Percentiles rank a stretch among this genome's conserved stretches.
Evolutionary conservation across 257 asterid genomes (phyloP).

Genomic region (Orobanche coerulescens): DNA sequence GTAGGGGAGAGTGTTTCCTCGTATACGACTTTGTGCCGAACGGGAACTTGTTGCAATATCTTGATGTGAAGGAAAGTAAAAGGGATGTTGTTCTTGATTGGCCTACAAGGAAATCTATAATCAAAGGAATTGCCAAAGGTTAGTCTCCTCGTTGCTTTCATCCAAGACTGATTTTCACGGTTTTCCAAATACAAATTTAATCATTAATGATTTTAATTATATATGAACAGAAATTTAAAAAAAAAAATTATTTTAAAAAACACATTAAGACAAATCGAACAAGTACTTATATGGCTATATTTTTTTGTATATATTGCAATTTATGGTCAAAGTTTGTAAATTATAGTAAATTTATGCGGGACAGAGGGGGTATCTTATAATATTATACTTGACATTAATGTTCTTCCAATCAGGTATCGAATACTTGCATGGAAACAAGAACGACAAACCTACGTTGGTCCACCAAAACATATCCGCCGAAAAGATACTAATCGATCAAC

Average conservation of each 20-base stretch:
- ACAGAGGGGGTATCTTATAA: too few species aligned
- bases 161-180: too few species aligned
- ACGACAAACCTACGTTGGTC: conserved; percentile 49
- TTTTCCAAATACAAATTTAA: too few species aligned
- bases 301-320: too few species aligned
- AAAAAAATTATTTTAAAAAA: too few species aligned
- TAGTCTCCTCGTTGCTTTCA: conserved; percentile 16
- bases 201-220: too few species aligned
- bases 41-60: conserved; percentile 70
- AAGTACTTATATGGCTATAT: too few species aligned
- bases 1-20: conserved; percentile 93
- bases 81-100: conserved; percentile 63
- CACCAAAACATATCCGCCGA: conserved; percentile 90
- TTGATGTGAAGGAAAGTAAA: conserved; percentile 49
- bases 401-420: conserved; percentile 48
- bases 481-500: conserved; percentile 70
- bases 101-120: conserved; percentile 58
- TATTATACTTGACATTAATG: not conserved
- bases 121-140: conserved; percentile 90
- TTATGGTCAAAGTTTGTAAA: too few species aligned
- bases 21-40: conserved; percentile 73
- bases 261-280: too few species aligned
- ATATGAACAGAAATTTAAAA: too few species aligned
- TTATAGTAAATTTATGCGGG: too few species aligned
- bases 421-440: conserved; percentile 60